These are phyloP conservation scores for Hyaloscypha variabilis DNA, from an alignment of 495 filamentous ascomycete genomes.

Conservation along the genomic window DNA sequence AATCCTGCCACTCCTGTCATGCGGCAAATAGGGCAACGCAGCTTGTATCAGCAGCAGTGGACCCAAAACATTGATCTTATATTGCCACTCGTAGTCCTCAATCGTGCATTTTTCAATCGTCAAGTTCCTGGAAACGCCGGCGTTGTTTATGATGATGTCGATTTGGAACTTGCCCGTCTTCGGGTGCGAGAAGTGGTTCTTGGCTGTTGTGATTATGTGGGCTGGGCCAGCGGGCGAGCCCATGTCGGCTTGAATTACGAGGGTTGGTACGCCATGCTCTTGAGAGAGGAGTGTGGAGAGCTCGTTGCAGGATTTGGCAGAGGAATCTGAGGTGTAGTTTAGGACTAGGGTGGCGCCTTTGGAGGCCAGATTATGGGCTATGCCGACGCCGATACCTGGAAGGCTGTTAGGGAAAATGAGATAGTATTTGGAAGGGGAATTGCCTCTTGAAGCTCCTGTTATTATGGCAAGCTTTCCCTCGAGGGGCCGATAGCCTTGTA, in stretches of 20 bases:
- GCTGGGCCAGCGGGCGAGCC: conserved; percentile 40
- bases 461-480: conserved; percentile 77
- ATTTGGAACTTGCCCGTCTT: conserved; percentile 57
- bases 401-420: conserved; percentile 11
- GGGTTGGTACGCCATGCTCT: conserved; percentile 40
- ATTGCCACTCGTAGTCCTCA: conserved; percentile 69
- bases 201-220: conserved; percentile 37
- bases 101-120: conserved; percentile 57
- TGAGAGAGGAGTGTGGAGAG: conserved; percentile 38
- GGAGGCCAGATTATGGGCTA: conserved; percentile 73
- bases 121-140: conserved; percentile 67
- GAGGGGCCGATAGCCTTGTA: conserved; percentile 36
- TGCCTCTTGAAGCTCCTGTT: conserved; percentile 77
- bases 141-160: conserved; percentile 91
- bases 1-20: conserved; percentile 75
- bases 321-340: conserved; percentile 70
- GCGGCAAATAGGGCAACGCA: conserved; percentile 68
- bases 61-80: conserved; percentile 83
- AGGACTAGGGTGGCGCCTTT: conserved; percentile 73
- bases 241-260: conserved; percentile 48
- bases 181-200: conserved; percentile 33
- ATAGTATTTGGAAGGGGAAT: conserved; percentile 16
- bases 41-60: conserved; percentile 81
- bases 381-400: conserved; percentile 84
- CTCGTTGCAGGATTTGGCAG: conserved; percentile 40